Conservation (phyloP, 2,329 filamentous ascomycete species). For the Tolypocladium inflatum region DNA sequence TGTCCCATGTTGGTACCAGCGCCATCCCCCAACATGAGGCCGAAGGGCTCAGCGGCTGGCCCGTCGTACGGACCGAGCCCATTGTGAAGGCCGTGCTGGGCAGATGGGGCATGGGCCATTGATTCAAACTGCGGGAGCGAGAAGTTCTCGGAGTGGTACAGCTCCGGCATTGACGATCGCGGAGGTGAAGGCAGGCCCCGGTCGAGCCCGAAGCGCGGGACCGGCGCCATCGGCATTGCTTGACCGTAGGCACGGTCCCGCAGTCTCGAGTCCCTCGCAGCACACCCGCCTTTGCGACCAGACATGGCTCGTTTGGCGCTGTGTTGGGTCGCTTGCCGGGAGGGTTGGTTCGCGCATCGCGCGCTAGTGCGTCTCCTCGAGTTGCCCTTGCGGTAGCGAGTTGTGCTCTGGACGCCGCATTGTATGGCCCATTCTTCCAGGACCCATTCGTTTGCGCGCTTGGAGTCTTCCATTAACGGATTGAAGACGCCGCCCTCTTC, state of each 20-base stretch:
- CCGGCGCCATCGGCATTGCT: conserved; percentile 5
- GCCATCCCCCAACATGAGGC: conserved; percentile 4
- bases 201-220: background rate
- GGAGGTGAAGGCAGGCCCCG: conserved; percentile 6
- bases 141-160: conserved; percentile 11
- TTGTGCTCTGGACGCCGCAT: conserved; percentile 77
- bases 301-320: conserved; percentile 20
- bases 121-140: conserved; percentile 11
- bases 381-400: conserved; percentile 56
- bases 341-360: conserved; percentile 6
- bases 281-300: conserved; percentile 22
- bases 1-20: conserved; percentile 1
- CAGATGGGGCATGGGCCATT: background rate
- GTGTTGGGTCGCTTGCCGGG: conserved; percentile 13
- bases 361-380: conserved; percentile 14
- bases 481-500: conserved; percentile 2
- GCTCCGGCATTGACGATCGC: conserved; percentile 11
- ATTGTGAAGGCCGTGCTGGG: background rate
- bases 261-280: conserved; percentile 16
- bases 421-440: conserved; percentile 60
- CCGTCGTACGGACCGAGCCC: background rate
- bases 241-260: conserved; percentile 13
- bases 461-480: conserved; percentile 25
- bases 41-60: conserved; percentile 3
- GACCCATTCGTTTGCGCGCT: conserved; percentile 69